Evolutionary conservation across 2,329 filamentous ascomycete genomes (phyloP), one percentile per base, ranked within the genome.

Genomic region (Sclerotinia borealis): DNA sequence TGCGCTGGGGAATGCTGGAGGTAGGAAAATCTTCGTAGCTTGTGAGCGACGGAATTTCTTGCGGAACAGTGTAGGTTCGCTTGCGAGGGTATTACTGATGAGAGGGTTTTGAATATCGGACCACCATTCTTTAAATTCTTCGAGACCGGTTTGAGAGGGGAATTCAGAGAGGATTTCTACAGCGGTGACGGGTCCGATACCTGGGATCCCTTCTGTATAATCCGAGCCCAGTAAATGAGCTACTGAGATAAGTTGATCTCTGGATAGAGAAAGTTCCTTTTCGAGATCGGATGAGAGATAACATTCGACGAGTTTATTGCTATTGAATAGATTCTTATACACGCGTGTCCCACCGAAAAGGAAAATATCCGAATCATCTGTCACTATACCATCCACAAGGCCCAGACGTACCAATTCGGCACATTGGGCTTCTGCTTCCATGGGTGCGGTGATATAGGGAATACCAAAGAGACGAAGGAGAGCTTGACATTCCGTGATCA

Each of bases 281-380:
- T 96, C 91, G 0, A 99, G 80, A 72, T 99, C 95, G 0, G 80
- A 81, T 2, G 87, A 79, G 11, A 99, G 83, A 74, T 98, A 99
- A 77, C 95, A 98, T 77, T 99, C 95, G 48, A 99, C 95, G 71
- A 92, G 96, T 75, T 99, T 99, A 76, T 95, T 95, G 71, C 92
- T 89, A 76, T 97, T 99, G 81, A 99, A 99, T 92, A 99, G 96
- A 79, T 99, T 99, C 76, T 99, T 99, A 81, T 99, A 99, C 27
- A 99, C 90, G 22, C 93, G 84, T 0, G 92, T 99, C 43, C 95
- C 96, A 22, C 95, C 96, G 75, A 99, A 99, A 0, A 99, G 83
- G 72, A 99, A 99, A 0, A 89, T 96, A 79, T 99, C 95, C 3
- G 90, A 96, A 74, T 99, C 95, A 72, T 99, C 95, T 0, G 96